A percentile compares a stretch with the other conserved stretches of the same genome.
Evolutionary conservation across 768 basidiomycete genomes (phyloP).

Genomic region (Pholiota microspora): DNA sequence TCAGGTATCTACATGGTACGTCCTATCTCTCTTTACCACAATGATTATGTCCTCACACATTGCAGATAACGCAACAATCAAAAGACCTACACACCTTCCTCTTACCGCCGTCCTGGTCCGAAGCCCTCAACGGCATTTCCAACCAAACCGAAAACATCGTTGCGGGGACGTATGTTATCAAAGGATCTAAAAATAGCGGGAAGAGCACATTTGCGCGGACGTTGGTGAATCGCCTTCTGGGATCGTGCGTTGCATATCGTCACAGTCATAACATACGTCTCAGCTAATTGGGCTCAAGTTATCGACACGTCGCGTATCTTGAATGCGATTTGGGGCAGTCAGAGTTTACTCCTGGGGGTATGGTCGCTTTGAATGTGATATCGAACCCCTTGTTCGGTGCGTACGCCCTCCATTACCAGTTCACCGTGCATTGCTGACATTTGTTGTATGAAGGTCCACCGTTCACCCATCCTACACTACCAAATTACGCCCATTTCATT

Average conservation of each 20-base stretch:
- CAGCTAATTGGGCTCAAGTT: conserved; percentile 38
- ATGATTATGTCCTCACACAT: not conserved
- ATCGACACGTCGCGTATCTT: conserved; percentile 81
- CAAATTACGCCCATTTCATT: conserved; percentile 76
- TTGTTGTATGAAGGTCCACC: conserved; percentile 61
- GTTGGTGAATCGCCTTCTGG: conserved; percentile 66
- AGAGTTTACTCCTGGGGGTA: conserved; percentile 86
- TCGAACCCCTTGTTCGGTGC: conserved; percentile 70
- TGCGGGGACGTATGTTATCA: conserved; percentile 57
- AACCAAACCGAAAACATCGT: conserved; percentile 20
- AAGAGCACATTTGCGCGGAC: conserved; percentile 88
- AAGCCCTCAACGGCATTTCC: conserved; percentile 27
- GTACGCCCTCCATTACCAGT: not conserved
- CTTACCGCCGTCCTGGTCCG: conserved; percentile 37
- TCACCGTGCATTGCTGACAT: not conserved
- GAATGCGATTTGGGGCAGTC: conserved; percentile 95
- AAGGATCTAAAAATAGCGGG: conserved; percentile 83
- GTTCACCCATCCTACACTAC: conserved; percentile 78
- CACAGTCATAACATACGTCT: not conserved
- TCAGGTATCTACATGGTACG: conserved; percentile 49
- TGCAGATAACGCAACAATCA: conserved; percentile 32
- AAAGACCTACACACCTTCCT: conserved; percentile 38
- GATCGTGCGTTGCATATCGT: conserved; percentile 37
- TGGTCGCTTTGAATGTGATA: conserved; percentile 77
- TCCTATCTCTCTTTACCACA: conserved; percentile 1